Conservation (phyloP, 192 early-diverging fungal genomes). For the Backusella parvicylindrica region DNA sequence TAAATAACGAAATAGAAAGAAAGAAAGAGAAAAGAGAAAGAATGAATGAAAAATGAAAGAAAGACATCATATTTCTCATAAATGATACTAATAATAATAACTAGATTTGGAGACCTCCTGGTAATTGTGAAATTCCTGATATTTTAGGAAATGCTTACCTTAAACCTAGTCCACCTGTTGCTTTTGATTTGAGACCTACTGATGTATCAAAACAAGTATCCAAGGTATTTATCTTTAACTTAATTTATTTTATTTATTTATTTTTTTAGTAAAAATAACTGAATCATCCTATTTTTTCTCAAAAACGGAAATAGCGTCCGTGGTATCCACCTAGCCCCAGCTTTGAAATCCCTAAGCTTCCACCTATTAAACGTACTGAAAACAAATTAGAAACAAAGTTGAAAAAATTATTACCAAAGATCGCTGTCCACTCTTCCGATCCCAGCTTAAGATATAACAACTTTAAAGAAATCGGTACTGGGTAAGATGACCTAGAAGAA, state of each 20-base stretch:
- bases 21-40: neutral
- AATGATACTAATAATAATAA: neutral
- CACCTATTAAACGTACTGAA: conserved; percentile 26
- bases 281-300: neutral
- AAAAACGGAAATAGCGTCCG: conserved; percentile 20
- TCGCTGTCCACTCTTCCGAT: conserved; percentile 18
- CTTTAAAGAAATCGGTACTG: conserved; percentile 34
- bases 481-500: neutral
- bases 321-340: conserved; percentile 37
- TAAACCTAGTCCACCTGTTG: conserved; percentile 24
- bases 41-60: neutral
- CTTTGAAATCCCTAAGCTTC: conserved; percentile 23
- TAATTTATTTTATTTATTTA: neutral
- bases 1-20: neutral
- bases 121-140: conserved; percentile 33
- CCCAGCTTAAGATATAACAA: conserved; percentile 19
- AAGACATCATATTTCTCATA: conserved; percentile 1
- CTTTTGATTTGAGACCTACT: conserved; percentile 18
- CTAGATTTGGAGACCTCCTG: conserved; percentile 34
- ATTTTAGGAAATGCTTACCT: conserved; percentile 35
- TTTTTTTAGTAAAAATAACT: neutral
- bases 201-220: conserved; percentile 25
- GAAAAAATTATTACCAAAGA: conserved; percentile 24
- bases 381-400: conserved; percentile 33
- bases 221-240: conserved; percentile 11